A percentile compares a stretch with the other conserved stretches of the same genome.
phyloP scores from a whole-genome alignment of 139 green algal genomes.

The Ettlia oleoabundans region DNA sequence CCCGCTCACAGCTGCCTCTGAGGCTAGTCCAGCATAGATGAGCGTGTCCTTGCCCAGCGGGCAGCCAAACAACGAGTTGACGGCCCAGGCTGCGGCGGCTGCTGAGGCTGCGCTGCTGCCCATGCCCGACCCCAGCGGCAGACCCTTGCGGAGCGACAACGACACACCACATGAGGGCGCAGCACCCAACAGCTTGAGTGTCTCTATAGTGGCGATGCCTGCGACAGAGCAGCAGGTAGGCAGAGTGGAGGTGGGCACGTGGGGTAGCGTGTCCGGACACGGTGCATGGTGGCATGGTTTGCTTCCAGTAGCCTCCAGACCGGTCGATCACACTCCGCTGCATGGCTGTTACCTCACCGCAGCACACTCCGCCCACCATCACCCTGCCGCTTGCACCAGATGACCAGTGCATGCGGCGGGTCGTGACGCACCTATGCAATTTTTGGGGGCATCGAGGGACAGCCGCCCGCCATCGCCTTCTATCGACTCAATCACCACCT shows the following conservation, averaged over 20 bases:
- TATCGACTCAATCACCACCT: conserved; percentile 90
- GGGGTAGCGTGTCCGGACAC: too few relatives aligned
- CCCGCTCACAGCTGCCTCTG: conserved; percentile 89
- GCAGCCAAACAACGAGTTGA: conserved; percentile 93
- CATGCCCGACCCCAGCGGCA: conserved; percentile 93
- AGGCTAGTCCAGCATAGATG: conserved; percentile 82
- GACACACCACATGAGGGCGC: conserved; percentile 77
- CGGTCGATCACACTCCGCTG: too few relatives aligned
- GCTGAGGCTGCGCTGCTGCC: conserved; percentile 91
- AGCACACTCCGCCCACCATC: too few relatives aligned
- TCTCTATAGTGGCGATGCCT: conserved; percentile 89
- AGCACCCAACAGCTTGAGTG: conserved; percentile 83
- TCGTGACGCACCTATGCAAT: conserved; percentile 79
- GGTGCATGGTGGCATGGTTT: too few relatives aligned
- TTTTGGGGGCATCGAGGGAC: conserved; percentile 77
- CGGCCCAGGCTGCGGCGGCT: conserved; percentile 84
- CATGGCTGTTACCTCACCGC: too few relatives aligned
- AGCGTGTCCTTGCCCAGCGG: conserved; percentile 82
- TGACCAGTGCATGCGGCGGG: neutral
- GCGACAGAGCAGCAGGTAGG: too few relatives aligned
- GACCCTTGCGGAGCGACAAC: conserved; percentile 89
- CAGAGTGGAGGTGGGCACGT: neutral
- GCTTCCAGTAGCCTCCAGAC: too few relatives aligned
- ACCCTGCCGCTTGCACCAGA: neutral
- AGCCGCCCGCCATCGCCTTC: conserved; percentile 89